Evolutionary conservation across 2,329 filamentous ascomycete species (phyloP), one percentile per base, ranked within the genome.

Genomic region (Alternaria triticina): DNA sequence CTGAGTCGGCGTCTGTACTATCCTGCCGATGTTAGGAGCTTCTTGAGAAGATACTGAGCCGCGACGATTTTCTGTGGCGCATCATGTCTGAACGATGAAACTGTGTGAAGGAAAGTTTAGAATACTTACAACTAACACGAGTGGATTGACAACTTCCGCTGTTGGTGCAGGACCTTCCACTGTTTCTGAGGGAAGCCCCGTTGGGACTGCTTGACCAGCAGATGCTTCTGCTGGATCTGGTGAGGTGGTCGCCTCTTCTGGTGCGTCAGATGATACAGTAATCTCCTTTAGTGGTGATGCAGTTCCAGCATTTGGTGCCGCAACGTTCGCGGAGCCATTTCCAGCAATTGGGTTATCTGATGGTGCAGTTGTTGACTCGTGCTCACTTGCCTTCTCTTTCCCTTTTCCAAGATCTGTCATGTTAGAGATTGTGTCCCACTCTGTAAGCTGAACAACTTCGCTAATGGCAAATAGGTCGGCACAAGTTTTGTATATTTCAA

Each of bases 1-100:
- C 60, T n/a, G 60, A 75, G 54, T 76, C 74, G 15, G 66, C 62
- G 33, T 70, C 64, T 52, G 49, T 52, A 40, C 57, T 60, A 30
- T 67, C 66, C 44, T 62, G 25, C 22, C 15, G 8, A 22, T 33
- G 44, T 62, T 25, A 54, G 55, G 28, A 12, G 7, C 11, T 30
- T 7, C 54, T 46, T 11, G 36, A 28, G 13, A 17, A 8, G 22
- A 22, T 46, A n/a, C 10, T 46, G n/a, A 5, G 44, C 10, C 0
- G 25, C 11, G 15, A 30, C 8, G n/a, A 11, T 15, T 57, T 22
- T n/a, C n/a, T 9, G 25, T 20, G 22, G 28, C 23, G 17, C 49
- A 47, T 54, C 13, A 8, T 10, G 25, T 36, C 5, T 23, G 33
- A 20, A 50, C 15, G 22, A 20, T 12, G 1, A 20, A 20, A 23